Evolutionary conservation across 192 early-diverging fungal genomes (phyloP), one percentile per base, ranked within the genome.

Genomic region (Entomortierella parvispora): DNA sequence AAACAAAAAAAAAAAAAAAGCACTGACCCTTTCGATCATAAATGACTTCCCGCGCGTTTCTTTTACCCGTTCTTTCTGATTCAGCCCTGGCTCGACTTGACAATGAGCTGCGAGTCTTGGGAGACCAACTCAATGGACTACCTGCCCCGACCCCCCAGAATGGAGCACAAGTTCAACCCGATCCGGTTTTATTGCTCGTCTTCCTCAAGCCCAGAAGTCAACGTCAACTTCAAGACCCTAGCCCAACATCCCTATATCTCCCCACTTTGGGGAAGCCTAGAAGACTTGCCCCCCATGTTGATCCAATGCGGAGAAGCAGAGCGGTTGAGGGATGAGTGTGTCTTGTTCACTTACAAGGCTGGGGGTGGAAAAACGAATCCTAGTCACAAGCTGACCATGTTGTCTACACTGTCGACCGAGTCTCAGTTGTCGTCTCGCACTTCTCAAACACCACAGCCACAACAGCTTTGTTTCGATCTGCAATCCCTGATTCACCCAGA

Each of bases 251-350:
- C 86, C 12, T 87, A 87, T 62, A 82, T 87, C 45, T 87, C 86
- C 2, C 86, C 86, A 11, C 51, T 87, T 8, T 85, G 71, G 65
- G 86, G 82, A 8, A 66, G 81, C 18, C 77, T 87, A 33, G 72
- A 83, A 34, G 25, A 76, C 15, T 45, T 87, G 20, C 86, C 86
- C 1, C 86, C 86, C 2, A 62, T 85, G 33, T 31, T 85, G 45
- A 80, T 87, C 50, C 86, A 87, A 68, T 85, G 80, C n/a, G 86
- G 86, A 8, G 83, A 80, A n/a, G 67, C 65, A 9, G 86, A 87
- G 46, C 71, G 80, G 1, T 58, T 87, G 12, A 65, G 55, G 0
- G 83, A 83, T 37, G 86, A 87, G 54, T 85, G 84, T 55, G 53
- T 61, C 29, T 48, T 81, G 2, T 62, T 81, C 32, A 71, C 62